Evolutionary conservation across 257 asterid genomes (phyloP), one percentile per base, ranked within the genome.

Genomic region (Mentha longifolia): DNA sequence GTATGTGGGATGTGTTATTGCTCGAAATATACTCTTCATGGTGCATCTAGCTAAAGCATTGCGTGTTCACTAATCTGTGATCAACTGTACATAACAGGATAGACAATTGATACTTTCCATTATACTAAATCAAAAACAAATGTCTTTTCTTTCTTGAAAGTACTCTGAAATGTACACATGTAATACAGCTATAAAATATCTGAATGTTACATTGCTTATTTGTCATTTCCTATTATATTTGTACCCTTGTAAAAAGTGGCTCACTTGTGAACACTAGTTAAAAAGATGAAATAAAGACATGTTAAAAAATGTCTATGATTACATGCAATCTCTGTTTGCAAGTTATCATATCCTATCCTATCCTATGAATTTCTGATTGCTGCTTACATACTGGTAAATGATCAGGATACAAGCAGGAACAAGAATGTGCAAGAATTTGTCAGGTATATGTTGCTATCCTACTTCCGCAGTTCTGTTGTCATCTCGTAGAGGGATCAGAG

Each of bases 261-360:
- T 83, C 87, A 56, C 17, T 54, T 65, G 62, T 69, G 77, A 83
- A 83, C 83, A 85, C 73, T 61, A 79, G 75, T 69, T 65, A 41
- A 63, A 75, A 69, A 80, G 55, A 56, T 70, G 75, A 51, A n/a
- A n/a, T 22, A 20, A 67, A 46, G 20, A 15, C 25, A 64, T 64
- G 43, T 64, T n/a, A 66, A 66, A 46, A 67, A 77, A 59, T 76
- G 69, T 50, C 71, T 76, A 58, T 75, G 67, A 67, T 71, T 49
- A 79, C 72, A 74, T 80, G 62, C 65, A 61, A 70, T 74, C 80
- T 76, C 63, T 76, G 70, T 75, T 6, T 68, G 56, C 15, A 61
- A 68, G 65, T 59, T 72, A 11, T 59, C 67, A 63, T 22, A 22
- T 22, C 25, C 25, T 58, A n/a, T 66, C 55, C 74, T 70, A n/a